Conservation (phyloP, 2,329 filamentous ascomycete species). For the Exophiala mesophila region DNA sequence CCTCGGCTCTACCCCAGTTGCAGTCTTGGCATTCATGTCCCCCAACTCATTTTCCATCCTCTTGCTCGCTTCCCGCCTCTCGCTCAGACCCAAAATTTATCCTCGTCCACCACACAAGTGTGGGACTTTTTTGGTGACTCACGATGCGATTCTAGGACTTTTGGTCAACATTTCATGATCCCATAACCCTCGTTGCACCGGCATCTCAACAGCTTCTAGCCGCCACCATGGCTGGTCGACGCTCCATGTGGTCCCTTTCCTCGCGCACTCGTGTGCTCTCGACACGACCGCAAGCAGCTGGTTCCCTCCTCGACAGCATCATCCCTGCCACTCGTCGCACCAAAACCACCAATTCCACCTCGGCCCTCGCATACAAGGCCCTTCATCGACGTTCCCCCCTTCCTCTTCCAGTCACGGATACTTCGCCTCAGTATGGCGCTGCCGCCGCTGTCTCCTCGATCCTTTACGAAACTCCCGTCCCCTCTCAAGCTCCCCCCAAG, state of each 20-base stretch:
- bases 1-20: no score
- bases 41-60: no score
- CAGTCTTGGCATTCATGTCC: neutral
- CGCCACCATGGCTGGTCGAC: conserved; percentile 40
- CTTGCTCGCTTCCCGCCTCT: neutral
- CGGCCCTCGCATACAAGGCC: conserved; percentile 94
- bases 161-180: neutral
- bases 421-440: conserved; percentile 76
- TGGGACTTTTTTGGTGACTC: conserved; percentile 1
- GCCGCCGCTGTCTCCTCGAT: conserved; percentile 96
- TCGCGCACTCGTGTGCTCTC: conserved; percentile 23
- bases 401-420: conserved; percentile 69
- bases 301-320: conserved; percentile 18
- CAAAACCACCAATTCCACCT: conserved; percentile 63
- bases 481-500: conserved; percentile 78
- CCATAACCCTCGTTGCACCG: neutral
- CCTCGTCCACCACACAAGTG: neutral
- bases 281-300: conserved; percentile 8
- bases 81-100: neutral
- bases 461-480: conserved; percentile 92
- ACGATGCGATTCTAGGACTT: neutral
- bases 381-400: conserved; percentile 85
- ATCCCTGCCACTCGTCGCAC: conserved; percentile 15
- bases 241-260: conserved; percentile 34
- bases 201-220: conserved; percentile 2